phyloP scores from a whole-genome alignment of 2,329 filamentous ascomycete species.

The Neurospora sp. region DNA sequence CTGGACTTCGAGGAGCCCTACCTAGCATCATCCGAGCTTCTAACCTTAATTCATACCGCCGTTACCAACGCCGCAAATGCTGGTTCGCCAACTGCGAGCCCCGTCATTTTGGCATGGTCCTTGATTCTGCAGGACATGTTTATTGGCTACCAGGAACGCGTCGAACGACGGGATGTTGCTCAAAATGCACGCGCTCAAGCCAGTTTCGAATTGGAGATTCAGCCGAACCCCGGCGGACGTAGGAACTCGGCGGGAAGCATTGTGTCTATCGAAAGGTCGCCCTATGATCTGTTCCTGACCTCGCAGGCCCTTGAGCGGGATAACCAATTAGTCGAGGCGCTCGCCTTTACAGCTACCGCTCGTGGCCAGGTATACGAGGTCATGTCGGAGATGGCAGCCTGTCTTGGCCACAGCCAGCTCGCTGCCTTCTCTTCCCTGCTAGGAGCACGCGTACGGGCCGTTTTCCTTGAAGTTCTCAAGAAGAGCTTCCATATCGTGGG shows the following conservation, averaged over 20 bases:
- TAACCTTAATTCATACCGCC: slow-evolving; percentile 66
- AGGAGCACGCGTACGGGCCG: slow-evolving; percentile 51
- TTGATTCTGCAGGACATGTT: slow-evolving; percentile 64
- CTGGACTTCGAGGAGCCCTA: slow-evolving; percentile 45
- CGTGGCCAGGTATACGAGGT: slow-evolving; percentile 44
- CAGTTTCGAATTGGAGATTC: slow-evolving; percentile 41
- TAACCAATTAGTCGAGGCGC: slow-evolving; percentile 38
- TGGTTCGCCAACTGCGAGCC: slow-evolving; percentile 54
- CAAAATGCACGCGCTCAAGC: slow-evolving; percentile 50
- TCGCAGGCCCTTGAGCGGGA: slow-evolving; percentile 41
- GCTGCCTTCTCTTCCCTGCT: slow-evolving; percentile 45
- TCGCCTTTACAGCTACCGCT: slow-evolving; percentile 40
- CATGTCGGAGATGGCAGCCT: slow-evolving; percentile 39
- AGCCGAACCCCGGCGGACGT: slow-evolving; percentile 28
- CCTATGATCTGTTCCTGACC: slow-evolving; percentile 49
- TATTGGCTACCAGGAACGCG: slow-evolving; percentile 50
- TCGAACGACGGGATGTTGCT: slow-evolving; percentile 48
- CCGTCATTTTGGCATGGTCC: slow-evolving; percentile 73
- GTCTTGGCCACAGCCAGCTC: slow-evolving; percentile 34
- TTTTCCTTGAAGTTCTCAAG: slow-evolving; percentile 62
- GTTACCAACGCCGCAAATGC: slow-evolving; percentile 50
- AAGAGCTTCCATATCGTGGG: slow-evolving; percentile 56
- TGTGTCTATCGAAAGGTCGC: slow-evolving; percentile 50
- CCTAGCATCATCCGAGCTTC: slow-evolving; percentile 56
- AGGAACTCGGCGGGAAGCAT: slow-evolving; percentile 54